Base-by-base conservation (phyloP, 345 rosid species). In the Firmiana major region DNA sequence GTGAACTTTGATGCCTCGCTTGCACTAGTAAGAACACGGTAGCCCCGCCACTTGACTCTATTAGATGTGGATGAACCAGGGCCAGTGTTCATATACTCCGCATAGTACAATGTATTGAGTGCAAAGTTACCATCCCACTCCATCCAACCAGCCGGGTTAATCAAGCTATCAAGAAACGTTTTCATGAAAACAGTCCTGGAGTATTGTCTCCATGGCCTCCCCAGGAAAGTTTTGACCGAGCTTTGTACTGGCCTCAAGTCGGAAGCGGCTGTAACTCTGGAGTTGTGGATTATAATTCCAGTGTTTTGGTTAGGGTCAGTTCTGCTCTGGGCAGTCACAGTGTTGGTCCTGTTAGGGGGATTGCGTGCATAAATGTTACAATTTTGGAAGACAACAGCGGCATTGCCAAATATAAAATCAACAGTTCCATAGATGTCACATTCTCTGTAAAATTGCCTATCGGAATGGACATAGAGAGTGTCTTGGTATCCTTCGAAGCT, bases 331-430 rank as follows among this genome's bases (percentile, higher is more conserved):
- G 92, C 86, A 0, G 89, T 84, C 55, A 87, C 31, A 0, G 84
- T 77, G 82, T 79, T 90, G 80, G 78, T 77, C 57, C 81, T 83
- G 81, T 84, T 75, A 1, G 82, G 85, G 0, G 92, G 89, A 7
- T 75, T 78, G 38, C 88, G 59, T 0, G 89, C 83, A 21, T 73
- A 88, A 24, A 87, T 87, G 76, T 83, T 87, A 74, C 94, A 87
- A 79, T 75, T 83, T 13, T 90, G 86, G 0, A 90, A 42, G 7
- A 87, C 92, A 11, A 77, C 88, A 0, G 89, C 90, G 0, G 92
- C 88, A 10, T 90, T 88, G 1, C 92, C 89, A 6, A 90, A 90
- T 24, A 90, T 90, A 81, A 87, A 88, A 76, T 90, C 94, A 0
- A 90, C 88, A 0, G 85, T 87, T 9, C 94, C 94, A 7, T 87